A percentile compares a stretch with the other conserved stretches of the same genome.
These are phyloP conservation scores for Paratrimastix pyriformis DNA, from an alignment of 78 protist genomes.

Conservation along the genomic window DNA sequence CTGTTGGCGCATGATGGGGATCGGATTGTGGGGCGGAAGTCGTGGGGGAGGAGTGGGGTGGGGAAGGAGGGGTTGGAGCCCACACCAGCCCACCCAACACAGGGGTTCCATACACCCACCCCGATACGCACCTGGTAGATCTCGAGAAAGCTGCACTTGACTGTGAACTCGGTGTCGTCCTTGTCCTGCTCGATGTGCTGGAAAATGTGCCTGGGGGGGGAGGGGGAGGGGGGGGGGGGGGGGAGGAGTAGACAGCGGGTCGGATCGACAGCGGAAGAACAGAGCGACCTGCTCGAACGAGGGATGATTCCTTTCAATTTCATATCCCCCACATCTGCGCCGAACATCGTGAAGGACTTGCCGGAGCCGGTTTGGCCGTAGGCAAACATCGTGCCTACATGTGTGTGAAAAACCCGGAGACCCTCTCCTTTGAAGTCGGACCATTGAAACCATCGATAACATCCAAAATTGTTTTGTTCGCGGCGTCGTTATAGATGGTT, in stretches of 20 bases:
- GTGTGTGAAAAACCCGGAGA: conserved; percentile 7
- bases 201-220: conserved; percentile 19
- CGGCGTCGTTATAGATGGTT: conserved; percentile 4
- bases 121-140: too few species aligned
- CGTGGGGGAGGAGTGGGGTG: too few species aligned
- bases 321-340: conserved; percentile 11
- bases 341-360: conserved; percentile 34
- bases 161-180: conserved; percentile 14
- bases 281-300: background rate
- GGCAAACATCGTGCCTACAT: conserved; percentile 23
- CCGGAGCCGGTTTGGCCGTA: conserved; percentile 42
- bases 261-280: background rate
- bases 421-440: background rate
- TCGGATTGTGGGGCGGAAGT: too few species aligned
- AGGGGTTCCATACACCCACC: too few species aligned
- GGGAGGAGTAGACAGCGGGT: background rate
- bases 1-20: too few species aligned
- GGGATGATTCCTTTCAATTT: conserved; percentile 32
- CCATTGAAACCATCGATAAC: background rate
- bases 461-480: background rate
- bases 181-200: conserved; percentile 17
- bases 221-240: too few species aligned
- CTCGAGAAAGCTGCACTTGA: conserved; percentile 25
- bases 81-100: too few species aligned
- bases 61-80: too few species aligned